A percentile compares a stretch with the other conserved stretches of the same genome.
These are phyloP conservation scores for Lachancea sp. DNA, from an alignment of 805 yeast genomes.

Conservation along the genomic window DNA sequence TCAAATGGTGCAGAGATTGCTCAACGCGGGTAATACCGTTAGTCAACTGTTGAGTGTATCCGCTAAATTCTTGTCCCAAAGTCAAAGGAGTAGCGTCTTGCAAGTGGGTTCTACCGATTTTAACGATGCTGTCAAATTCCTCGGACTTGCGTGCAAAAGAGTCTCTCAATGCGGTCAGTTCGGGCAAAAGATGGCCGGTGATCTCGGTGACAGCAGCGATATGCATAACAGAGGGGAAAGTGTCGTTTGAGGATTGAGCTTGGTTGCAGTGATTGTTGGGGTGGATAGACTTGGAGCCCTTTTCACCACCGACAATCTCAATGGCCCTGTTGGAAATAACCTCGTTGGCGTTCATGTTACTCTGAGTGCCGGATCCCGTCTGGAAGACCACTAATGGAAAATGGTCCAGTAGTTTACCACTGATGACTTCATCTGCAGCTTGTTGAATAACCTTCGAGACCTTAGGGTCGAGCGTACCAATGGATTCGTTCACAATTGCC, in stretches of 20 bases:
- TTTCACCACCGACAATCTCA: constrained; percentile 85
- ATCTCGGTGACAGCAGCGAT: constrained; percentile 95
- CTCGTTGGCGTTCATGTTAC: constrained; percentile 98
- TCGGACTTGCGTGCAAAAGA: constrained; percentile 71
- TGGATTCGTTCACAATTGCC: constrained; percentile 77
- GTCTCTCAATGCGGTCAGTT: constrained; percentile 67
- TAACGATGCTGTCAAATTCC: constrained; percentile 84
- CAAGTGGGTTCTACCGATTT: constrained; percentile 97
- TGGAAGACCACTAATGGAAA: constrained; percentile 98
- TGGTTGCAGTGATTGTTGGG: constrained; percentile 98
- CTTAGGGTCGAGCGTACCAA: constrained; percentile 81
- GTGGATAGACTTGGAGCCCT: constrained; percentile 90
- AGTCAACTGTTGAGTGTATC: constrained; percentile 88
- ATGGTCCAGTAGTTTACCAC: constrained; percentile 86
- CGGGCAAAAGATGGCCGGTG: constrained; percentile 67
- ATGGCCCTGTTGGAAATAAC: constrained; percentile 98
- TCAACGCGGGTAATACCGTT: constrained; percentile 88
- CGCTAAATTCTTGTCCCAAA: constrained; percentile 95
- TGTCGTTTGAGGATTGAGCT: constrained; percentile 98
- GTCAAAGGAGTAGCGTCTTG: constrained; percentile 99
- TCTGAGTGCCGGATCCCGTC: constrained; percentile 98
- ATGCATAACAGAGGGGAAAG: constrained; percentile 99
- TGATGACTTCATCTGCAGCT: constrained; percentile 93
- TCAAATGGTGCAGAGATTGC: constrained; percentile 64
- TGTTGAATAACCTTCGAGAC: constrained; percentile 77